A percentile compares a stretch with the other conserved stretches of the same genome.
These are phyloP conservation scores for Candida verbasci DNA, from an alignment of 805 yeast species.

Conservation along the genomic window DNA sequence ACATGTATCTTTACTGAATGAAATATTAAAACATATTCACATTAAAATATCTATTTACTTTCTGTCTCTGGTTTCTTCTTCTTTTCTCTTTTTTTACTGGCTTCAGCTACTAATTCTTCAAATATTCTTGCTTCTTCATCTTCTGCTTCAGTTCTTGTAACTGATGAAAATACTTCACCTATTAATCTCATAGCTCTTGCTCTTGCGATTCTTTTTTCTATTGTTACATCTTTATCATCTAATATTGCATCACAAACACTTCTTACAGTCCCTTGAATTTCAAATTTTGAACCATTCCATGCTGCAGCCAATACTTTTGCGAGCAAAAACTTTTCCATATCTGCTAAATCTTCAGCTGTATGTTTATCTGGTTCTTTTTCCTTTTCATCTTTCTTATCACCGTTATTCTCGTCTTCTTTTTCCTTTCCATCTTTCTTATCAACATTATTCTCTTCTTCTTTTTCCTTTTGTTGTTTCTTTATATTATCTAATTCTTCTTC, in stretches of 20 bases:
- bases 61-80: slow-evolving; percentile 14
- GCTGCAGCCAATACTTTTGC: slow-evolving; percentile 82
- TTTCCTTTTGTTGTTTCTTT: slow-evolving; percentile 15
- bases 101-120: slow-evolving; percentile 61
- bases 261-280: slow-evolving; percentile 68
- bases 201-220: slow-evolving; percentile 47
- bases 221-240: slow-evolving; percentile 49
- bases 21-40: no score
- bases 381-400: slow-evolving; percentile 13
- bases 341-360: slow-evolving; percentile 59
- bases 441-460: slow-evolving; percentile 8
- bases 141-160: slow-evolving; percentile 61
- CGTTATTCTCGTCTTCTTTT: slow-evolving; percentile 19
- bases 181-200: slow-evolving; percentile 60
- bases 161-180: slow-evolving; percentile 58
- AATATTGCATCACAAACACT: slow-evolving; percentile 66
- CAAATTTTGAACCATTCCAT: slow-evolving; percentile 79
- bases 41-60: not conserved
- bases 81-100: slow-evolving; percentile 39
- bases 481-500: slow-evolving; percentile 17
- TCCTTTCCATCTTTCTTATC: slow-evolving; percentile 8
- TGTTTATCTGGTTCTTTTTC: slow-evolving; percentile 32
- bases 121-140: slow-evolving; percentile 75
- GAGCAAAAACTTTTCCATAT: slow-evolving; percentile 67
- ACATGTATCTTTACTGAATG: no score